These are phyloP conservation scores for Diaporthe aspalathi DNA, from an alignment of 2,329 filamentous ascomycete species.

Conservation along the genomic window DNA sequence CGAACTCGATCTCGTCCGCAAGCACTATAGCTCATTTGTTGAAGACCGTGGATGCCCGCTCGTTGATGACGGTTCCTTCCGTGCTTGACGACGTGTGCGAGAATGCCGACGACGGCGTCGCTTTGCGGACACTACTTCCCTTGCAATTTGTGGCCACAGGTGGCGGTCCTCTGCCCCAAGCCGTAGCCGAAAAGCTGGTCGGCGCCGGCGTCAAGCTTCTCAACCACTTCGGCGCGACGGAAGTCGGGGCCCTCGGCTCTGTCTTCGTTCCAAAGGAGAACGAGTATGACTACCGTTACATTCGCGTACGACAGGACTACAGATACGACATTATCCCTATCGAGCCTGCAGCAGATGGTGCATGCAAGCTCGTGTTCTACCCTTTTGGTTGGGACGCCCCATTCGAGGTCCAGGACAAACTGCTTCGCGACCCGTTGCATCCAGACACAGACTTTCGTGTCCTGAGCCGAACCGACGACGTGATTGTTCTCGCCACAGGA, in stretches of 20 bases:
- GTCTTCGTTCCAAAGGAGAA: neutral
- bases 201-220: neutral
- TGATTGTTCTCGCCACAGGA: conserved; percentile 1
- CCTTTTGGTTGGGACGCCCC: neutral
- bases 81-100: conserved; percentile 9
- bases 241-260: neutral
- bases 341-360: neutral
- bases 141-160: neutral
- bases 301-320: neutral
- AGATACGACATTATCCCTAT: neutral
- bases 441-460: neutral
- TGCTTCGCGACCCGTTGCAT: neutral
- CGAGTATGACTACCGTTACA: neutral
- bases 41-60: neutral
- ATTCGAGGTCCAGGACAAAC: neutral
- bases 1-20: neutral
- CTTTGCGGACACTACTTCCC: neutral
- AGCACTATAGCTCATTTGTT: neutral
- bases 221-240: conserved; percentile 3
- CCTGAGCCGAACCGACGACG: conserved; percentile 2
- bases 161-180: neutral
- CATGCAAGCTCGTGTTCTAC: neutral
- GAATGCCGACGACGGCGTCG: neutral
- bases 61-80: conserved; percentile 1
- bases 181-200: neutral